Evolutionary conservation across 1,284 basidiomycete species (phyloP), one percentile per base, ranked within the genome.

Genomic region (Cerrena zonata): DNA sequence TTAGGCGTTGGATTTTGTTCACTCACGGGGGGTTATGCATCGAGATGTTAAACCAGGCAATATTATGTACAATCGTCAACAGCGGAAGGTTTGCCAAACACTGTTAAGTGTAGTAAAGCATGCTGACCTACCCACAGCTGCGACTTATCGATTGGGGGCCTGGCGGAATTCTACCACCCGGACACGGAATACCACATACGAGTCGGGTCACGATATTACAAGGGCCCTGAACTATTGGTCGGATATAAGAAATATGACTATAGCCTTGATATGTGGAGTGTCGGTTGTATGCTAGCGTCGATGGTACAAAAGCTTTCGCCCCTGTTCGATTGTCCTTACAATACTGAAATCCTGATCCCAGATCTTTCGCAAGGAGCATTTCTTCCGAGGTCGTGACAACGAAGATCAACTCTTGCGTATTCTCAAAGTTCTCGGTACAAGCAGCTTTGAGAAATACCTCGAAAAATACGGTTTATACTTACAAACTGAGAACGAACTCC

Each of bases 91-190:
- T 62, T 24, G 40, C 37, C n/a, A n/a, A n/a, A n/a, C n/a, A n/a
- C n/a, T n/a, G 22, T 45, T 5, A 12, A 23, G 40, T 39, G 39
- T 41, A 11, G 34, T 37, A 11, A n/a, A n/a, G n/a, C n/a, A n/a
- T n/a, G n/a, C n/a, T n/a, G n/a, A n/a, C n/a, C n/a, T n/a, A n/a
- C n/a, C n/a, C n/a, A n/a, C 58, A 88, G 83, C 71, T 93, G 46
- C 80, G 90, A 22, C 70, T 94, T 52, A 94, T 94, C 60, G 91
- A 94, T 71, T 94, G 91, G 91, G 91, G 91, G n/a, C 50, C 71
- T 94, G 25, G 91, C 91, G 45, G 91, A 94, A 66, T 94, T 94
- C 70, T 94, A 94, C 66, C 90, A 91, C 61, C 89, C 90, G 2
- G 80, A 82, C 47, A 89, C 86, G 25, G 84, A 91, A 56, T 91